Evolutionary conservation across 164 flowering plant species (phyloP), one percentile per base, ranked within the genome.

Genomic region (Aristolochia fimbriata): DNA sequence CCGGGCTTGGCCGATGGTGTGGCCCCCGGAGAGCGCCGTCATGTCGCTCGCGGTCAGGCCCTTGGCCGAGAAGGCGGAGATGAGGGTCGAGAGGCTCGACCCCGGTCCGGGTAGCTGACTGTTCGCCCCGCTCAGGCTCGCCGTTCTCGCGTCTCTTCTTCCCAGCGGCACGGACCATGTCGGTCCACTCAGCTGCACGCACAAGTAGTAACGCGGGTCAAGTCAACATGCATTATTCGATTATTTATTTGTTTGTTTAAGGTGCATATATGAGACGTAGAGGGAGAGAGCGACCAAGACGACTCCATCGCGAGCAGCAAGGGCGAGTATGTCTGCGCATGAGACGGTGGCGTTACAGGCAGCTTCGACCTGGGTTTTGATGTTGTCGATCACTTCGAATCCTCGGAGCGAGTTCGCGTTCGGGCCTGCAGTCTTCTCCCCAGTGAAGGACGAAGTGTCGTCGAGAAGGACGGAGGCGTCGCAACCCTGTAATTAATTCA

Each of bases 131-230:
- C 77, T 58, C 12, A 53, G 76, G 77, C 85, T 87, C 4, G 94
- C 85, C 1, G 88, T 87, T 46, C 67, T 77, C 0, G 91, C 74
- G 60, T 87, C 95, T 65, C 91, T 74, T 68, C 95, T 77, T 57
- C 95, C 95, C 0, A 85, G 76, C 52, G 77, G 81, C 15, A 87
- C 95, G 15, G 73, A 45, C 95, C 95, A 87, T 8, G 19, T 54
- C 6, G 88, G 88, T 20, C 95, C 95, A 64, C 84, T 83, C 20
- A 87, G 84, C 91, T 86, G 65, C 62, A 69, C 37, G 7, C 9
- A 47, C 11, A 48, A 27, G 2, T 27, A 27, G 5, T 27, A n/a
- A n/a, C n/a, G n/a, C n/a, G n/a, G n/a, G n/a, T n/a, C n/a, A n/a
- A n/a, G n/a, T n/a, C n/a, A n/a, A n/a, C n/a, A n/a, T n/a, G n/a